A percentile compares a stretch with the other conserved stretches of the same genome.
Evolutionary conservation across 192 early-diverging fungal genomes (phyloP).

Genomic region (Coemansia sp.): DNA sequence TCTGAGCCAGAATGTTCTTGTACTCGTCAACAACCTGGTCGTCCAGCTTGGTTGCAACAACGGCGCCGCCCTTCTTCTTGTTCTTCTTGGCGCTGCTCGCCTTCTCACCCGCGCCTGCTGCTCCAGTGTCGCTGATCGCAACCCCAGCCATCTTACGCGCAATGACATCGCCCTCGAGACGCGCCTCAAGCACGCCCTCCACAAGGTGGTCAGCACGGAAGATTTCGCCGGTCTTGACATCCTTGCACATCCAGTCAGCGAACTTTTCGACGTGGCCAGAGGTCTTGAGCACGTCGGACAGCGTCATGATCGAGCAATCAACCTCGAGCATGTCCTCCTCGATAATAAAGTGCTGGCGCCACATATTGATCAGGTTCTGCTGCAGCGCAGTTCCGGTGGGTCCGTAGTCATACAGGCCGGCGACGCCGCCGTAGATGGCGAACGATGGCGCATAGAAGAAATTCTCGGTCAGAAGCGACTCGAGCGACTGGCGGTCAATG

Average conservation of each 20-base stretch:
- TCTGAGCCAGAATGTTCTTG: conserved; percentile 87
- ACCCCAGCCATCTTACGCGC: conserved; percentile 59
- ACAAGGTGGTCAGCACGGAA: conserved; percentile 98
- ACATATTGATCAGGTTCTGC: conserved; percentile 83
- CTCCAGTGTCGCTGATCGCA: conserved; percentile 22
- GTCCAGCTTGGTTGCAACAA: conserved; percentile 64
- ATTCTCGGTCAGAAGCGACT: conserved; percentile 79
- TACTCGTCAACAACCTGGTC: conserved; percentile 67
- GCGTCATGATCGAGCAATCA: conserved; percentile 98
- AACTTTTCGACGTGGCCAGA: conserved; percentile 99
- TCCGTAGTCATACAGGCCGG: conserved; percentile 97
- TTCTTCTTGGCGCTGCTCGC: conserved; percentile 48
- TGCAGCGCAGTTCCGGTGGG: conserved; percentile 92
- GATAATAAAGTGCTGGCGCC: conserved; percentile 96
- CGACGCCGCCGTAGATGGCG: conserved; percentile 92
- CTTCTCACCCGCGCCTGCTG: conserved; percentile 27
- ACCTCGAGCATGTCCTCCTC: conserved; percentile 99
- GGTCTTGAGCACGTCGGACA: conserved; percentile 90
- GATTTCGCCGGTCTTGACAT: conserved; percentile 87
- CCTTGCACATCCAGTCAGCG: conserved; percentile 97
- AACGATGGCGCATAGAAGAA: conserved; percentile 98
- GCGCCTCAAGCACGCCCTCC: conserved; percentile 86
- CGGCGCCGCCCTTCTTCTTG: conserved; percentile 66
- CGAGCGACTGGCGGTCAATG: conserved; percentile 65
- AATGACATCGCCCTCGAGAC: conserved; percentile 82